Conservation (phyloP, 495 filamentous ascomycete genomes). For the Podospora didyma region DNA sequence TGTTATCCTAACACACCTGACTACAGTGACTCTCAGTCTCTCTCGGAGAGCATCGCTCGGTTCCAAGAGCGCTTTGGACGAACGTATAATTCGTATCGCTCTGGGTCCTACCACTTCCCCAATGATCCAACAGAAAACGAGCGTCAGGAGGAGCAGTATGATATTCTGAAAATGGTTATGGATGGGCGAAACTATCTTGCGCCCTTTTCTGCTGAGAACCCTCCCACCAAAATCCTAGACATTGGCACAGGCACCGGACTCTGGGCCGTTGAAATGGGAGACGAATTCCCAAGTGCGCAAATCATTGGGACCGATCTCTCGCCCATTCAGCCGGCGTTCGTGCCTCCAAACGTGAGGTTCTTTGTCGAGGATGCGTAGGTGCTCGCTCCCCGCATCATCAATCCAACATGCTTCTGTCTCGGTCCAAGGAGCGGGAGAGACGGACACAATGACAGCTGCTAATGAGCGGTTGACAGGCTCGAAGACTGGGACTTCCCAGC, state of each 20-base stretch:
- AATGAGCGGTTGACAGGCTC: constrained; percentile 3
- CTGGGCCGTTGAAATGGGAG: constrained; percentile 50
- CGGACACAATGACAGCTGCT: not conserved
- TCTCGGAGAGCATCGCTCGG: constrained; percentile 38
- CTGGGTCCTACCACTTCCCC: constrained; percentile 53
- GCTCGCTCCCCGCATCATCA: not conserved
- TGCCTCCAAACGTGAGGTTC: constrained; percentile 42
- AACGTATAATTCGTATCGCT: constrained; percentile 57
- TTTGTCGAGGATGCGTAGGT: constrained; percentile 45
- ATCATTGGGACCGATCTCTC: constrained; percentile 39
- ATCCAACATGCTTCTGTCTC: not conserved
- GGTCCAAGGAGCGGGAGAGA: not conserved
- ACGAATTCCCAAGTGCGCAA: constrained; percentile 37
- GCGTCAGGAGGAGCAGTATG: constrained; percentile 57
- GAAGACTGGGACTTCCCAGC: constrained; percentile 21
- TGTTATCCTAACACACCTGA: not conserved
- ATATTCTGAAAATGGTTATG: constrained; percentile 53
- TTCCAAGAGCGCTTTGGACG: constrained; percentile 58
- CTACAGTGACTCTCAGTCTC: constrained; percentile 29
- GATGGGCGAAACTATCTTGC: constrained; percentile 53
- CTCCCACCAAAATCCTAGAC: constrained; percentile 59
- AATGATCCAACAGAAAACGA: constrained; percentile 55
- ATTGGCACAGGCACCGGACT: constrained; percentile 61
- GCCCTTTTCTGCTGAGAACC: constrained; percentile 40
- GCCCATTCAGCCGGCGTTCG: constrained; percentile 42